phyloP scores from a whole-genome alignment of 345 rosid genomes.

The Aquilaria yunnanensis region DNA sequence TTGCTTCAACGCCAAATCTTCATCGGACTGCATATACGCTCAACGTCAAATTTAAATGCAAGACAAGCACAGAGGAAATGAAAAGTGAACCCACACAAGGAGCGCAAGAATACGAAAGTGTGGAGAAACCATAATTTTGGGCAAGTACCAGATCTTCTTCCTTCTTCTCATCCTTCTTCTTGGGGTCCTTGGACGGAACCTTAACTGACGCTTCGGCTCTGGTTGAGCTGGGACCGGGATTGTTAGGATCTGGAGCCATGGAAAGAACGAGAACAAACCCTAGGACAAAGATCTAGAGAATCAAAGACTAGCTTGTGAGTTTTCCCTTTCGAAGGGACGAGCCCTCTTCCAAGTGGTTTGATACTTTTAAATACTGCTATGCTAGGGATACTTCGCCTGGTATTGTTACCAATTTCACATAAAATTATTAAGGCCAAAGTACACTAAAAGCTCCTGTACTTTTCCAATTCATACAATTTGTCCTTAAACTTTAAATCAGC shows the following conservation, averaged over 20 bases:
- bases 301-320: no score
- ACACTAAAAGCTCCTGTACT: no score
- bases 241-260: constrained; percentile 39
- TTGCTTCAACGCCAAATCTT: constrained; percentile 88
- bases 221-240: constrained; percentile 33
- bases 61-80: neutral
- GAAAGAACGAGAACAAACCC: neutral
- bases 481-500: no score
- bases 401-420: no score
- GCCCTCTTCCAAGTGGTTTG: no score
- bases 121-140: neutral
- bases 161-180: constrained; percentile 89
- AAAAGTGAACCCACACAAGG: neutral
- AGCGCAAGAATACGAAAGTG: neutral
- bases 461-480: no score
- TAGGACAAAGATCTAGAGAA: no score
- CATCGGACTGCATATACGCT: constrained; percentile 60
- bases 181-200: constrained; percentile 71
- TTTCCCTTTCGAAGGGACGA: no score
- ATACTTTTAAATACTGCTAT: no score
- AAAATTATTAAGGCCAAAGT: no score
- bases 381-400: no score
- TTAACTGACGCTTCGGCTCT: constrained; percentile 51
- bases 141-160: constrained; percentile 79
- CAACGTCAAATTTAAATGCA: neutral